Base-by-base conservation (phyloP, 108 stramenopile species). In the Aurantiochytrium sp. region DNA sequence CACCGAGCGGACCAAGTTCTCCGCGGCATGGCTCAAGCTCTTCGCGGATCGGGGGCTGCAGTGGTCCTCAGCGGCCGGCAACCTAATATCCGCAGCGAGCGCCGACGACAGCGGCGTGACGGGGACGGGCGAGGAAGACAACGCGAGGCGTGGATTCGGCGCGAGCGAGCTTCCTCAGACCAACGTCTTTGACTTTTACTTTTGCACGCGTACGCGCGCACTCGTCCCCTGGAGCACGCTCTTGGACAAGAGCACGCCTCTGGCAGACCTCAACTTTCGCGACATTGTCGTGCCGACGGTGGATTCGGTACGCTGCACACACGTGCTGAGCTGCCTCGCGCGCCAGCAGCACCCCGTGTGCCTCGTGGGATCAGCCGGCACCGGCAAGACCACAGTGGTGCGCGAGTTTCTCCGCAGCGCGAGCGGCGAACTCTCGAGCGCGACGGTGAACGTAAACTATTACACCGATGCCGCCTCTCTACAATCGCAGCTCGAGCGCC, bases 61-160 rank as follows among this genome's bases (percentile, higher is more conserved):
- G 90, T 90, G 0, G 86, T 92, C 27, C 92, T 93, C 89, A 90
- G 92, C 87, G 92, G 89, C 65, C 90, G 85, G 86, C n/a, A n/a
- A n/a, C 27, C 92, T 15, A 89, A 92, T 45, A 54, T 65, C 4
- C 34, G 24, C 24, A 52, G 89, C 48, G 17, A 1, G 15, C 3
- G 50, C 8, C 15, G 50, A 52, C 50, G 50, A 8, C 1, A 52
- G 8, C 50, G 50, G 50, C 15, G 8, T 17, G 15, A 17, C 50
- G 1, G 50, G 15, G 17, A 15, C 50, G 8, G 50, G 50, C 15
- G 50, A 52, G 17, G 50, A 52, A 17, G 50, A 52, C 17, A 8
- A 52, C 50, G 8, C 50, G 50, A 8, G 50, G 17, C 50, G 50
- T 15, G 50, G 50, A 8, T 15, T 52, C 50, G 17, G 50, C 17